phyloP scores from a whole-genome alignment of 768 basidiomycete species.

The Phylloporus sp. region DNA sequence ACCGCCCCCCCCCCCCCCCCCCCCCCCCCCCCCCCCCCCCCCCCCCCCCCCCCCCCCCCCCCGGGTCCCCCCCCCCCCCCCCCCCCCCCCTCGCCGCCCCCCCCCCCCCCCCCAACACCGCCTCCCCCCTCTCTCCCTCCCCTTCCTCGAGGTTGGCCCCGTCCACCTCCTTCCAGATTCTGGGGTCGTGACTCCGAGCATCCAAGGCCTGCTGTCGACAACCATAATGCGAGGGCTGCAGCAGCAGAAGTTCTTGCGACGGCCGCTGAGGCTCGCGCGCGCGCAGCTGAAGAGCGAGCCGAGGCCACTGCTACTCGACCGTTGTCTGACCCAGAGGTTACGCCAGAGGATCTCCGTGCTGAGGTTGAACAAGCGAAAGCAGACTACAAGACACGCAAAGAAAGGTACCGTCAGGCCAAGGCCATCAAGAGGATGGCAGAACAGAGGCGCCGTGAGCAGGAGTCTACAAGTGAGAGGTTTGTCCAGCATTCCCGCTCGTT shows the following conservation, averaged over 20 bases:
- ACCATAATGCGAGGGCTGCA: slow-evolving; percentile 8
- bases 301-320: neutral
- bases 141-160: slow-evolving; percentile 21
- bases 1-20: slow-evolving; percentile 12
- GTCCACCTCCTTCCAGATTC: slow-evolving; percentile 20
- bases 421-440: slow-evolving; percentile 43
- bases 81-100: slow-evolving; percentile 5
- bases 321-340: neutral
- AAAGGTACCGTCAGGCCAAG: slow-evolving; percentile 57
- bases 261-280: slow-evolving; percentile 14
- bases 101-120: slow-evolving; percentile 8
- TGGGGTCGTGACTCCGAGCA: slow-evolving; percentile 11
- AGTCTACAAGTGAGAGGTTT: slow-evolving; percentile 27
- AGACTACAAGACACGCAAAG: slow-evolving; percentile 65
- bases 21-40: neutral
- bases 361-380: slow-evolving; percentile 63
- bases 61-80: slow-evolving; percentile 9
- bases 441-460: slow-evolving; percentile 21
- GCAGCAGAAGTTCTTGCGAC: slow-evolving; percentile 15
- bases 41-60: slow-evolving; percentile 22
- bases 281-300: slow-evolving; percentile 2
- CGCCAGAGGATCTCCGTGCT: slow-evolving; percentile 26
- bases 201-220: neutral
- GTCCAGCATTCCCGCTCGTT: neutral
- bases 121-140: neutral